Conservation (phyloP, 1,284 basidiomycete genomes). For the Microbotryum saponariae region DNA sequence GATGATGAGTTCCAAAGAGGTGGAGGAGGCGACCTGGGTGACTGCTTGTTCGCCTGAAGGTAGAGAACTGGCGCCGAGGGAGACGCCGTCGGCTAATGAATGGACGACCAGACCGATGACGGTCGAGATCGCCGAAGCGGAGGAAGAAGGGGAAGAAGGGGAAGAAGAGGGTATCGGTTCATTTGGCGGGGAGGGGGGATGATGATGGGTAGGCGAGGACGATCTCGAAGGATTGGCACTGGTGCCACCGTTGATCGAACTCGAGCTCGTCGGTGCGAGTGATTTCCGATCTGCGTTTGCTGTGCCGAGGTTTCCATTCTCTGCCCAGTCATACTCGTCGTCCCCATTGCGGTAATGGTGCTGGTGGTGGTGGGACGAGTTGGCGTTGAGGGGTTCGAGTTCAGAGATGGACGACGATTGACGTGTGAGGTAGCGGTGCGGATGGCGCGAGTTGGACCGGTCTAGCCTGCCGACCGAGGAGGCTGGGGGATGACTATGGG, state of each 20-base stretch:
- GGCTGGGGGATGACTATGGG: constrained; percentile 39
- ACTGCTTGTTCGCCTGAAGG: no score
- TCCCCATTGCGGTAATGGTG: no score
- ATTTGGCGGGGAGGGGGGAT: not conserved
- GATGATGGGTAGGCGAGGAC: constrained; percentile 7
- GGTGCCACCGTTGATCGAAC: constrained; percentile 46
- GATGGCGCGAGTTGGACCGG: no score
- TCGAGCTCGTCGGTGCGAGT: constrained; percentile 2
- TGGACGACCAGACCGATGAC: constrained; percentile 79
- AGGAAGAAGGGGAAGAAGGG: no score
- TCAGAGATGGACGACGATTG: constrained; percentile 14
- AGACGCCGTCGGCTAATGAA: constrained; percentile 80
- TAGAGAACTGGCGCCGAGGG: constrained; percentile 59
- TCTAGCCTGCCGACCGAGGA: no score
- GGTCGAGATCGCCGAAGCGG: constrained; percentile 51
- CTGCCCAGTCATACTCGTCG: no score
- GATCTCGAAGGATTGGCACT: constrained; percentile 20
- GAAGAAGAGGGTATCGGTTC: no score
- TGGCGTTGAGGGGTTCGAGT: constrained; percentile 25
- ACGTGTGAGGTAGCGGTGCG: no score
- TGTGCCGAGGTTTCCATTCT: no score
- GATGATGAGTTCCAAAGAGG: constrained; percentile 61
- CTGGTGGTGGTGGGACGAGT: not conserved
- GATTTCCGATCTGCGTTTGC: no score
- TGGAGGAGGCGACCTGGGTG: constrained; percentile 13